These are phyloP conservation scores for Aspergillus novoparasiticus DNA, from an alignment of 2,329 filamentous ascomycete genomes.

Conservation along the genomic window DNA sequence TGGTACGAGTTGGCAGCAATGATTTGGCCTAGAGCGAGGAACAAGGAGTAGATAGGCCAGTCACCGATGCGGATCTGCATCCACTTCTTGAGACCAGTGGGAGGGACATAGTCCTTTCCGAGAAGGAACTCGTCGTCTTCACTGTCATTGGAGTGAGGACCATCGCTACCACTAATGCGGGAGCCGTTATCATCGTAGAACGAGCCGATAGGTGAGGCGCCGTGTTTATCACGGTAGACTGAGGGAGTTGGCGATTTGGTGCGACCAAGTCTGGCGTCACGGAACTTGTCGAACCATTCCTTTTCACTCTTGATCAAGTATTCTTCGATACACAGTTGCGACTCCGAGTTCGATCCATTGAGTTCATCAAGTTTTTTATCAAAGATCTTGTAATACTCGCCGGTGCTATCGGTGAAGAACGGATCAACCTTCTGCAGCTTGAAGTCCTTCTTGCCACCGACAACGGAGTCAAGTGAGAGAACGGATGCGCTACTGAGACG, in stretches of 20 bases:
- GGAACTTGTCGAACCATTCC: conserved; percentile 64
- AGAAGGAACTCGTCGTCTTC: conserved; percentile 59
- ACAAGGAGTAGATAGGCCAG: conserved; percentile 65
- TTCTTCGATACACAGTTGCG: conserved; percentile 64
- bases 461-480: conserved; percentile 59
- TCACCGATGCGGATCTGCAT: conserved; percentile 61
- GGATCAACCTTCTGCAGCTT: conserved; percentile 68
- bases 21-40: conserved; percentile 64
- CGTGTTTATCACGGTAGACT: conserved; percentile 34
- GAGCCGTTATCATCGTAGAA: conserved; percentile 43
- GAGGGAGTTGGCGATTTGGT: conserved; percentile 45
- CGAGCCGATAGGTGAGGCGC: conserved; percentile 40
- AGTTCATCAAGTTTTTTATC: conserved; percentile 59
- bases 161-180: conserved; percentile 36
- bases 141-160: conserved; percentile 26
- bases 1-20: conserved; percentile 69
- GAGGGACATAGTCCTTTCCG: conserved; percentile 58
- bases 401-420: conserved; percentile 67
- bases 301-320: conserved; percentile 68
- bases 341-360: conserved; percentile 60
- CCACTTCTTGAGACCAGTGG: conserved; percentile 57
- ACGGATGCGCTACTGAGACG: conserved; percentile 47
- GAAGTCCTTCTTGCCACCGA: conserved; percentile 64
- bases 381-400: conserved; percentile 62
- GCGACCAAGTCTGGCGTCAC: conserved; percentile 60